phyloP scores from a whole-genome alignment of 192 early-diverging fungal species.

The Chytriomyces confervae region DNA sequence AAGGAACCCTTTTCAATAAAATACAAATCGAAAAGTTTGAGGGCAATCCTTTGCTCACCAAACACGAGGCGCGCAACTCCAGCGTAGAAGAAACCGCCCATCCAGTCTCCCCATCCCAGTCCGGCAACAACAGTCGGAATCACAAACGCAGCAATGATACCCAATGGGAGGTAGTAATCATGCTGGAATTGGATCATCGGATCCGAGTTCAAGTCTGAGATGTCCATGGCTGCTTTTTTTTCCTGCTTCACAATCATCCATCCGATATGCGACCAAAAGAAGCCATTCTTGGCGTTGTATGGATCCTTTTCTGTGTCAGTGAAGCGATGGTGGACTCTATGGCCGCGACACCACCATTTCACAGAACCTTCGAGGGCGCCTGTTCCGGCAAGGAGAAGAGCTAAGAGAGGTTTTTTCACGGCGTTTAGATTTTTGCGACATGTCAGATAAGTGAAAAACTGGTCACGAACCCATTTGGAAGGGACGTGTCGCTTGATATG shows the following conservation, averaged over 20 bases:
- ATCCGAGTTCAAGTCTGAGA: slow-evolving; percentile 53
- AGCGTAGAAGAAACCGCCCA: slow-evolving; percentile 56
- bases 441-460: too few species aligned
- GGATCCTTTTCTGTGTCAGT: slow-evolving; percentile 50
- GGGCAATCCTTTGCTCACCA: not conserved
- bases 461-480: slow-evolving; percentile 20
- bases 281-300: slow-evolving; percentile 56
- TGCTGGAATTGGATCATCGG: slow-evolving; percentile 56
- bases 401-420: not conserved
- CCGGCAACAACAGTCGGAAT: slow-evolving; percentile 87
- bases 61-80: slow-evolving; percentile 55
- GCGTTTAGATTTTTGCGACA: too few species aligned
- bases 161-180: slow-evolving; percentile 46
- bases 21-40: not conserved
- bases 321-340: slow-evolving; percentile 26
- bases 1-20: not conserved
- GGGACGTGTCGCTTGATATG: slow-evolving; percentile 50
- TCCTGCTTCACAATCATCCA: slow-evolving; percentile 57
- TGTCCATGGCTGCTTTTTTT: slow-evolving; percentile 47
- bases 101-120: slow-evolving; percentile 67
- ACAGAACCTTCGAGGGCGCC: slow-evolving; percentile 44
- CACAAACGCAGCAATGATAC: slow-evolving; percentile 71
- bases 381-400: slow-evolving; percentile 23
- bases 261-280: slow-evolving; percentile 58
- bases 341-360: slow-evolving; percentile 58